Evolutionary conservation across 2,329 filamentous ascomycete genomes (phyloP), one percentile per base, ranked within the genome.

Genomic region (Hymenoscyphus occultus): DNA sequence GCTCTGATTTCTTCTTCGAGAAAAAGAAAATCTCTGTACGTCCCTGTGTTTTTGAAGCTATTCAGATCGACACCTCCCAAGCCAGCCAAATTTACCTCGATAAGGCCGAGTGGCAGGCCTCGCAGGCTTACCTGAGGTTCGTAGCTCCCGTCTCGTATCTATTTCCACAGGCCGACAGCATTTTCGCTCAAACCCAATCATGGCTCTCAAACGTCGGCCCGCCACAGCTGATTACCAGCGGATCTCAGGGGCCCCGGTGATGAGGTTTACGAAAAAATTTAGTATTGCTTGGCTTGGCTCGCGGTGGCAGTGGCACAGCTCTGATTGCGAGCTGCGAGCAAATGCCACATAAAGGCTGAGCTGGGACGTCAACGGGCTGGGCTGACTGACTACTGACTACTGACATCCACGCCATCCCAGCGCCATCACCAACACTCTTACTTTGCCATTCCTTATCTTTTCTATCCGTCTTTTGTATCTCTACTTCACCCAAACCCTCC

Each of bases 291-390:
- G 48, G 48, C 59, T 45, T 45, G 56, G 56, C 56, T 58, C 5
- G 39, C 22, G 1, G 59, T 48, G 59, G 59, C 59, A 48, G 59
- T 48, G 59, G 59, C 59, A 48, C 59, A 60, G 40, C 19, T 54
- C 48, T 54, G 10, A 54, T 54, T 48, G 28, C 58, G 39, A 39
- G 9, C 54, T 2, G 28, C 28, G 28, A 28, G 28, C 28, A 60
- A 45, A 60, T 54, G 48, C 48, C 22, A 54, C 48, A 54, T 54
- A 54, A 54, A 54, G 48, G 48, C 48, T 54, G 19, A 54, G 48
- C 22, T 54, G 48, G 48, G 48, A 12, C 35, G 10, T 14, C 10
- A 22, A 32, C 28, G 28, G 56, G 35, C 22, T 28, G 22, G 56
- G 35, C 35, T 32, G 28, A 35, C 48, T 54, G 48, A 28, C 28